A percentile compares a stretch with the other conserved stretches of the same genome.
Evolutionary conservation across 257 asterid genomes (phyloP).

Genomic region (Solanum lycopersicoides): DNA sequence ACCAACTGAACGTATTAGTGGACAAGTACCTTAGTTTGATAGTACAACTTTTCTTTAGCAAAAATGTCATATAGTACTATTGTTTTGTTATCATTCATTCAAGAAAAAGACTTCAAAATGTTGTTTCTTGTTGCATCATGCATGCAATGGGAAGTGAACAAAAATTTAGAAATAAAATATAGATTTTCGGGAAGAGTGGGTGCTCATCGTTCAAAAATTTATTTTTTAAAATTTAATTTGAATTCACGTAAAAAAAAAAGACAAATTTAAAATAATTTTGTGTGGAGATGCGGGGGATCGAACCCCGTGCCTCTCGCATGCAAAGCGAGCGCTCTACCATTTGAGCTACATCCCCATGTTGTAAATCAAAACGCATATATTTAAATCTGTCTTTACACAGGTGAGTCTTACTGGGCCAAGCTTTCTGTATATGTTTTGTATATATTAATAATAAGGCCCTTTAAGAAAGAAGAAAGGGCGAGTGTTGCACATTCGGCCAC

Average conservation of each 20-base stretch:
- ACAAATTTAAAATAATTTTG: too few relatives aligned
- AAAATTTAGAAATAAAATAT: neutral
- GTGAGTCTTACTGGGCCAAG: neutral
- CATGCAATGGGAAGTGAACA: neutral
- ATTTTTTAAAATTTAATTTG: too few relatives aligned
- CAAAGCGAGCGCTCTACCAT: slow-evolving; percentile 99
- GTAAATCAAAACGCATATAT: too few relatives aligned
- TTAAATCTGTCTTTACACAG: neutral
- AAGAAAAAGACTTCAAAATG: neutral
- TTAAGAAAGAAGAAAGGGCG: neutral
- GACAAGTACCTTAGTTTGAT: neutral
- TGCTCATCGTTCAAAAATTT: too few relatives aligned
- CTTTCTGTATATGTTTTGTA: too few relatives aligned
- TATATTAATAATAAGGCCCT: too few relatives aligned
- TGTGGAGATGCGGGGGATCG: slow-evolving; percentile 33
- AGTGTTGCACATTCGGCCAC: neutral
- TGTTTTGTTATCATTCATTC: neutral
- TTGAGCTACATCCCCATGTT: slow-evolving; percentile 83
- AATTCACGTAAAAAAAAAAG: too few relatives aligned
- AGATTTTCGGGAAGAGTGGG: too few relatives aligned
- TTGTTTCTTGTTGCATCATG: neutral
- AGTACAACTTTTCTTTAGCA: neutral
- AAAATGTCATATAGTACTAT: neutral
- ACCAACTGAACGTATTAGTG: neutral
- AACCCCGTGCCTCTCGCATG: slow-evolving; percentile 99